These are phyloP conservation scores for Aspergillus saccharolyticus DNA, from an alignment of 495 filamentous ascomycete species.

Conservation along the genomic window DNA sequence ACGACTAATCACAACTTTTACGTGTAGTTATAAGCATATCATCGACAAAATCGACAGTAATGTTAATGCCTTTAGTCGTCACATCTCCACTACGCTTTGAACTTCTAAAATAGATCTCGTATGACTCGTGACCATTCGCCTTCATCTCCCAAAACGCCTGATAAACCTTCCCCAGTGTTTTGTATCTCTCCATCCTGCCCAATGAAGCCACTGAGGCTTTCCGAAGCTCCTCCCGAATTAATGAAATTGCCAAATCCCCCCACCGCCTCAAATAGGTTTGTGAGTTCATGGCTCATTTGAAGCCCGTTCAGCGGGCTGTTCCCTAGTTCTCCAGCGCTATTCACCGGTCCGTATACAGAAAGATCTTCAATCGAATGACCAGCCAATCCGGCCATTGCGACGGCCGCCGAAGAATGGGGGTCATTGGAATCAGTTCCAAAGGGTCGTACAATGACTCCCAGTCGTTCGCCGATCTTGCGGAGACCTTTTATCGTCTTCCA, in stretches of 20 bases:
- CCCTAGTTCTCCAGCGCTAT: constrained; percentile 44
- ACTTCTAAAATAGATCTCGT: constrained; percentile 56
- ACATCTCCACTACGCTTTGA: not conserved
- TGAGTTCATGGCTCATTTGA: constrained; percentile 61
- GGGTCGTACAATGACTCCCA: constrained; percentile 61
- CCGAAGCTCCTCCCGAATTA: constrained; percentile 27
- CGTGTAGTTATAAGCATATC: no score
- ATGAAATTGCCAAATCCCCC: constrained; percentile 50
- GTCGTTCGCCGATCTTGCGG: constrained; percentile 70
- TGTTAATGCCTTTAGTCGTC: not conserved
- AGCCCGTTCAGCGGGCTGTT: constrained; percentile 57
- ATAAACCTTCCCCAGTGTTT: constrained; percentile 43
- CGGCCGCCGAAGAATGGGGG: constrained; percentile 60
- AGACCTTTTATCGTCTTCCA: constrained; percentile 79
- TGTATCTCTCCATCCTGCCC: constrained; percentile 40
- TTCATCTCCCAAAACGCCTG: constrained; percentile 53
- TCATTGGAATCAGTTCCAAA: constrained; percentile 42
- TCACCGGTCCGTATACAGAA: constrained; percentile 47
- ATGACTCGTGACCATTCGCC: constrained; percentile 61
- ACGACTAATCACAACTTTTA: no score
- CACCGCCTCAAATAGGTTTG: constrained; percentile 67
- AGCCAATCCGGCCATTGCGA: constrained; percentile 69
- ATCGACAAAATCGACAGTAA: no score
- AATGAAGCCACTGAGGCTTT: constrained; percentile 42
- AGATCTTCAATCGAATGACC: constrained; percentile 62